Conservation (phyloP, 140 eudicot genomes). For the Flaveria floridana region DNA sequence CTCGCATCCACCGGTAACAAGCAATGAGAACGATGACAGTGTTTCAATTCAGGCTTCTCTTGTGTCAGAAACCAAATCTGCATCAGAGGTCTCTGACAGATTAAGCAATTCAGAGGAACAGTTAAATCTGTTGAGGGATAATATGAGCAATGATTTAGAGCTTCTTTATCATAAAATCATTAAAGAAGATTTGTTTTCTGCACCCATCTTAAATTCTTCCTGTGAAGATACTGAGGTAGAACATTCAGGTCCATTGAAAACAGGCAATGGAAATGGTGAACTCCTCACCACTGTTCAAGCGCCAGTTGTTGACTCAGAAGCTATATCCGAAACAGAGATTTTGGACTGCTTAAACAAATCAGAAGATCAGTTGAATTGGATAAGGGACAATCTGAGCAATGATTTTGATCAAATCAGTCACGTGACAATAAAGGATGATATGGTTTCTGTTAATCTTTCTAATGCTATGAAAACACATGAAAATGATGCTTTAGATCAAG, state of each 20-base stretch:
- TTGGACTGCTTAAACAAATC: slow-evolving; percentile 10
- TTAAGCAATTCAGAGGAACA: not conserved
- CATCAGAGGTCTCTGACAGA: not conserved
- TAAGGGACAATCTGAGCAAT: slow-evolving; percentile 41
- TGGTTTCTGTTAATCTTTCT: slow-evolving; percentile 4
- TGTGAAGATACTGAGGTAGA: slow-evolving; percentile 11
- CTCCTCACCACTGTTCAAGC: slow-evolving; percentile 6
- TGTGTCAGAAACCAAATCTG: slow-evolving; percentile 22
- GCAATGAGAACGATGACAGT: slow-evolving; percentile 9
- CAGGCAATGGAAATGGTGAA: slow-evolving; percentile 15
- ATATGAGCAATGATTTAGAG: not conserved
- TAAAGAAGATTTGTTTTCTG: not conserved
- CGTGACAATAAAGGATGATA: slow-evolving; percentile 19
- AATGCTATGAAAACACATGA: slow-evolving; percentile 6
- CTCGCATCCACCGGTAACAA: slow-evolving; percentile 1
- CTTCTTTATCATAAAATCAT: not conserved
- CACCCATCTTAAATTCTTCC: not conserved
- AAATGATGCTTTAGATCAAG: slow-evolving; percentile 21
- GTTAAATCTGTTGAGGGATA: slow-evolving; percentile 10
- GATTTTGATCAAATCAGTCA: slow-evolving; percentile 20
- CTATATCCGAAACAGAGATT: slow-evolving; percentile 20
- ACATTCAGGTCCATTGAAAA: not conserved
- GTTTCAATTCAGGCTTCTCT: slow-evolving; percentile 10
- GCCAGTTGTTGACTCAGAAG: slow-evolving; percentile 22
- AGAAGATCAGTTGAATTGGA: slow-evolving; percentile 36